A percentile compares a stretch with the other conserved stretches of the same genome.
phyloP scores from a whole-genome alignment of 2,329 filamentous ascomycete genomes.

The Camillea tinctor region DNA sequence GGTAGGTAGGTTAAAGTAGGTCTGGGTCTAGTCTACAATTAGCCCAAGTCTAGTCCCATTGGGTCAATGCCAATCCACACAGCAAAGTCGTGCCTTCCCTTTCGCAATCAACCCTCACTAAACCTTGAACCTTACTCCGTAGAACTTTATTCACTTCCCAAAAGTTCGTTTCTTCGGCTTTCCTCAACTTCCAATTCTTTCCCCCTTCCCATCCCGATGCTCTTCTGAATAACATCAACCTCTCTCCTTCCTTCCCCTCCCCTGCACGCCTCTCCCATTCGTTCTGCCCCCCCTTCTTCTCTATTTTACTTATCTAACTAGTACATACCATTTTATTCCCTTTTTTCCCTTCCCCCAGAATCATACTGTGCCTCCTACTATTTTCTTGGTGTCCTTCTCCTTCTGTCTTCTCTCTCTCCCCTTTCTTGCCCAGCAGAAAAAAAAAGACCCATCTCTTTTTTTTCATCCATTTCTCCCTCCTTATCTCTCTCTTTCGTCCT shows the following conservation, averaged over 20 bases:
- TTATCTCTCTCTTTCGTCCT: slow-evolving; percentile 15
- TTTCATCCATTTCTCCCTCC: slow-evolving; percentile 17
- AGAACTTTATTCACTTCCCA: slow-evolving; percentile 18
- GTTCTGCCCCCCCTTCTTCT: slow-evolving; percentile 29
- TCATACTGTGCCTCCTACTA: slow-evolving; percentile 14
- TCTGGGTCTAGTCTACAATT: not conserved
- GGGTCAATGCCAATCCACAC: not conserved
- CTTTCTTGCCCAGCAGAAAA: not conserved
- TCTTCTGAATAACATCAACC: slow-evolving; percentile 32
- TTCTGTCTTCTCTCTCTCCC: slow-evolving; percentile 17
- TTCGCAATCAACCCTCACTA: slow-evolving; percentile 1
- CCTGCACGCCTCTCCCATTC: slow-evolving; percentile 25
- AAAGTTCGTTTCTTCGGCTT: slow-evolving; percentile 18
- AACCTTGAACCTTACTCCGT: no score
- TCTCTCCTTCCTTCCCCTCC: slow-evolving; percentile 23
- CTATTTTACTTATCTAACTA: slow-evolving; percentile 22
- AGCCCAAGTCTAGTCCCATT: not conserved
- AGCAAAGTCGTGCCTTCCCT: slow-evolving; percentile 15
- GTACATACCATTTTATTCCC: slow-evolving; percentile 32
- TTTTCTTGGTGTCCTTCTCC: slow-evolving; percentile 25
- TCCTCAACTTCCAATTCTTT: slow-evolving; percentile 31
- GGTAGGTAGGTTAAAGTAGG: no score
- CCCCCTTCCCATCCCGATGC: slow-evolving; percentile 29
- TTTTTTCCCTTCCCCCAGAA: slow-evolving; percentile 19
- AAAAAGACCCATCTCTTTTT: slow-evolving; percentile 17